Evolutionary conservation across 2,329 filamentous ascomycete genomes (phyloP), one percentile per base, ranked within the genome.

Genomic region (Colletotrichum brevisporum): DNA sequence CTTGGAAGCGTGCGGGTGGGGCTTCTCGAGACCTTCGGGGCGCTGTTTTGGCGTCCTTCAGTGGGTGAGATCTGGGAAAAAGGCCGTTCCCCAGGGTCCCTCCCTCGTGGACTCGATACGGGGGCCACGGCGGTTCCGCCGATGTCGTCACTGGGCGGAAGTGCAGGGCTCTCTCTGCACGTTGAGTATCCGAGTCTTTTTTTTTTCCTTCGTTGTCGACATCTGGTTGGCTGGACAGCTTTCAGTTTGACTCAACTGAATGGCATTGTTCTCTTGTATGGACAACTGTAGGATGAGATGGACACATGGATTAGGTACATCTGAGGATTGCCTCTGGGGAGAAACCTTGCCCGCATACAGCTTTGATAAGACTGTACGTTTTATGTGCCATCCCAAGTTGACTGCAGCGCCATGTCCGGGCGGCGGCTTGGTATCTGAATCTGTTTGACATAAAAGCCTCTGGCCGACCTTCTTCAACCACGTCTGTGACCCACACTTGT

Each of bases 61-160:
- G 58, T 27, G 58, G 58, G 21, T 5, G 12, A 36, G 48, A 53
- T 53, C 31, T 53, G 36, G 58, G 18, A 39, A 51, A 26, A 60
- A 36, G 27, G 31, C 41, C 16, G 26, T 24, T n/a, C 43, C 47
- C 47, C 18, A 61, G 58, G 58, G 58, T 61, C 48, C 58, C 27
- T 50, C 31, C 31, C 48, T 53, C 58, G 58, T 53, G 58, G 58
- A 53, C 58, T 61, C 50, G 58, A 54, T 61, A 61, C 58, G 58
- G 48, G 58, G 58, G 27, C 48, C 10, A 59, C 53, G 31, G 53
- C 10, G 36, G 36, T 56, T 26, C 53, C 36, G 31, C 36, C 18
- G 57, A 61, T 61, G 58, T 61, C 58, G 58, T 61, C 58, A 61
- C 58, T 45, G 58, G 58, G 48, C 36, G 36, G 15, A 15, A 45